These are phyloP conservation scores for Infundibulicybe gibba DNA, from an alignment of 768 basidiomycete genomes.

Conservation along the genomic window DNA sequence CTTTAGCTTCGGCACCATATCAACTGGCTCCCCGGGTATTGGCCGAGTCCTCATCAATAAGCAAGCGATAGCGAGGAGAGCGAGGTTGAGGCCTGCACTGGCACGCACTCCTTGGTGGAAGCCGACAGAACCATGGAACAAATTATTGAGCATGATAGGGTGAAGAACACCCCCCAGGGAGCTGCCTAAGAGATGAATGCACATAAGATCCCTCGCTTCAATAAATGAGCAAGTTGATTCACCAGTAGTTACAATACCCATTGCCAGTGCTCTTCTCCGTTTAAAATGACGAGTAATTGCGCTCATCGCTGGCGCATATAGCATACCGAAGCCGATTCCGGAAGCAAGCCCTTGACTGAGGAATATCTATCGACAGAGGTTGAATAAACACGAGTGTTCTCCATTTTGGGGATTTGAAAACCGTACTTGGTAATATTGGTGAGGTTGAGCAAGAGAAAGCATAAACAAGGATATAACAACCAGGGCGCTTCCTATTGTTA, in stretches of 20 bases:
- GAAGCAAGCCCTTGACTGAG: conserved; percentile 39
- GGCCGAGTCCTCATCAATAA: conserved; percentile 32
- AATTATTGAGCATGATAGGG: conserved; percentile 56
- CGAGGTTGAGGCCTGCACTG: conserved; percentile 30
- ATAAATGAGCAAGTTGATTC: no score
- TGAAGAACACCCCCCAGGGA: conserved; percentile 44
- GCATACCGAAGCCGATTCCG: not conserved
- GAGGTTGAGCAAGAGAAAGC: conserved; percentile 28
- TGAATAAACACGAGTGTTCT: not conserved
- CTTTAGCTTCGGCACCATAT: no score
- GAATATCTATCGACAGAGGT: conserved; percentile 35
- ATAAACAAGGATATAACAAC: conserved; percentile 19
- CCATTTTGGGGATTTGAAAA: not conserved
- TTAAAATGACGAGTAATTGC: conserved; percentile 36
- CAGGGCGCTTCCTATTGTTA: conserved; percentile 18
- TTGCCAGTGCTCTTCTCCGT: conserved; percentile 26
- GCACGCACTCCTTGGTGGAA: conserved; percentile 36
- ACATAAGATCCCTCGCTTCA: no score
- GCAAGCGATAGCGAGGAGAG: conserved; percentile 27
- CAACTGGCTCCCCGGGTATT: conserved; percentile 5
- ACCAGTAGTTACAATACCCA: conserved; percentile 31
- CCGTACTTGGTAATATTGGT: conserved; percentile 31
- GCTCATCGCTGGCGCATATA: conserved; percentile 14
- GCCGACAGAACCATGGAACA: conserved; percentile 29
- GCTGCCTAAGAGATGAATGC: no score